A percentile compares a stretch with the other conserved stretches of the same genome.
Conservation (phyloP, 1,284 basidiomycete genomes). For the Trichosporon inkin region DNA sequence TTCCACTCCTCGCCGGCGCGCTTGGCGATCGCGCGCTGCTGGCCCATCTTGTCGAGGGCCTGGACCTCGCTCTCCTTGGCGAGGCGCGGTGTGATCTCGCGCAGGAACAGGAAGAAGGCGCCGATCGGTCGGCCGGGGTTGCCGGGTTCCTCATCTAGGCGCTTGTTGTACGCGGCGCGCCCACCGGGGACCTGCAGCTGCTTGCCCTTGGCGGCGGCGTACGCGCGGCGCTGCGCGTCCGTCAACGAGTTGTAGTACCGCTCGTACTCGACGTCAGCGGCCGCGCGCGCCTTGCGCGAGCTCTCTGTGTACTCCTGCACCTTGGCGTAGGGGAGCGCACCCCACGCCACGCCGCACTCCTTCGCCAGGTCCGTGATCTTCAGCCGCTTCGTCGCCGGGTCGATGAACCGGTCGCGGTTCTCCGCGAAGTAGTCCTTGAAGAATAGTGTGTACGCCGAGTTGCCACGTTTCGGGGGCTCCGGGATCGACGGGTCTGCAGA, state of each 20-base stretch:
- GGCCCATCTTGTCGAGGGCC: conserved; percentile 3
- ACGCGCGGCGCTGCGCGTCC: conserved; percentile 23
- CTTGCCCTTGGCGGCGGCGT: conserved; percentile 30
- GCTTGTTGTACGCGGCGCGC: neutral
- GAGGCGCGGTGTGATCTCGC: conserved; percentile 14
- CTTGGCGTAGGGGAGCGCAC: conserved; percentile 14
- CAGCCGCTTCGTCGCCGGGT: conserved; percentile 21
- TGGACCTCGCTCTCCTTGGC: neutral
- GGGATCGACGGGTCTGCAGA: conserved; percentile 1
- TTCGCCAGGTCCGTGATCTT: conserved; percentile 18
- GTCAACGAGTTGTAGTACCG: conserved; percentile 26
- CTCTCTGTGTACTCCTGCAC: conserved; percentile 14
- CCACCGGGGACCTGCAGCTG: conserved; percentile 31
- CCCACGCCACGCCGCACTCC: conserved; percentile 27
- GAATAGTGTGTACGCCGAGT: conserved; percentile 32
- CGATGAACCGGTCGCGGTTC: conserved; percentile 11
- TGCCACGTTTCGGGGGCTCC: conserved; percentile 18
- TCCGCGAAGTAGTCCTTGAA: conserved; percentile 18
- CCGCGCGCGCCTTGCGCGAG: conserved; percentile 4
- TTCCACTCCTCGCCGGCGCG: conserved; percentile 33
- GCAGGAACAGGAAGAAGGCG: conserved; percentile 32
- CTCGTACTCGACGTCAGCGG: conserved; percentile 26
- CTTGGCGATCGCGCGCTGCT: conserved; percentile 17
- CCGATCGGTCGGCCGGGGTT: conserved; percentile 33
- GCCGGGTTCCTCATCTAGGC: conserved; percentile 19